Evolutionary conservation across 73 alveolate species (phyloP).

Genomic region (Urostyla sp.): DNA sequence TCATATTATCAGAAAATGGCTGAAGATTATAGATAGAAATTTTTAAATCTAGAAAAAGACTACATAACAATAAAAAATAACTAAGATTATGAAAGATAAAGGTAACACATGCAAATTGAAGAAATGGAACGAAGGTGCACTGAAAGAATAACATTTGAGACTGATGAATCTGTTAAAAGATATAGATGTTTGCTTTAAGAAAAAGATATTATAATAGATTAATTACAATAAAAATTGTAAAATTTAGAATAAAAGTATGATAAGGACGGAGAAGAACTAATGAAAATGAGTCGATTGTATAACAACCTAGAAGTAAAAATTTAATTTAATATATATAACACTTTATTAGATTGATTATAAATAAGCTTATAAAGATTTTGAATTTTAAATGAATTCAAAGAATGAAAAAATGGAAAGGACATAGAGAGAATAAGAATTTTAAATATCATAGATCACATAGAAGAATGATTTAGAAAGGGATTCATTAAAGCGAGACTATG

Average conservation of each 20-base stretch:
- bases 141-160: background rate
- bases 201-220: constrained; percentile 1
- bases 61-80: background rate
- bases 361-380: constrained; percentile 11
- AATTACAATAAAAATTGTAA: background rate
- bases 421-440: constrained; percentile 18
- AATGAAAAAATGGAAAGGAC: constrained; percentile 4
- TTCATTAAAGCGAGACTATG: constrained; percentile 31
- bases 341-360: constrained; percentile 19
- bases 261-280: constrained; percentile 1
- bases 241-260: background rate
- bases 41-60: constrained; percentile 28
- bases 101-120: background rate
- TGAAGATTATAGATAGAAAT: constrained; percentile 39
- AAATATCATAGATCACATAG: background rate
- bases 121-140: background rate
- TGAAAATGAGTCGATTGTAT: background rate
- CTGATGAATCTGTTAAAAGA: background rate
- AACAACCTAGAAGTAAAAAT: constrained; percentile 13
- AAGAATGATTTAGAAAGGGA: constrained; percentile 21
- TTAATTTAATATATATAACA: no score
- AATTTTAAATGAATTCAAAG: background rate
- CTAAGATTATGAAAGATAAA: background rate
- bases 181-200: background rate
- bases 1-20: constrained; percentile 29